Evolutionary conservation across 345 rosid genomes (phyloP), one percentile per base, ranked within the genome.

Genomic region (Eucalyptus marginata): DNA sequence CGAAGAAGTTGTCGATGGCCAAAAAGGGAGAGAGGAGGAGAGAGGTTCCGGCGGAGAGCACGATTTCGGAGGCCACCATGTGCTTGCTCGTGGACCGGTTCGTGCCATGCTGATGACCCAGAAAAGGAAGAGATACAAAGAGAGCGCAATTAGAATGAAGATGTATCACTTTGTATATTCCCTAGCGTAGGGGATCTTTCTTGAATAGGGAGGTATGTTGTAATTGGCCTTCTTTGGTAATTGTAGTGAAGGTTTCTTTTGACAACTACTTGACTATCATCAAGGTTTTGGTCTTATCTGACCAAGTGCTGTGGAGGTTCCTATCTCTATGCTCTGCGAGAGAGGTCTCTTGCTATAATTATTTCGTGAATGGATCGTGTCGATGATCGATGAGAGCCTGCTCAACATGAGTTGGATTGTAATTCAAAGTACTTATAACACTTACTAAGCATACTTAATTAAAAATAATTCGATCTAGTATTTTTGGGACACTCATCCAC

Each of bases 11-110:
- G 27, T 40, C 47, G 86, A 87, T 86, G 88, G 91, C 90, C 71
- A 92, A 50, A 87, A 86, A 87, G n/a, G 85, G 84, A 87, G 90
- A 88, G 87, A 87, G 6, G 54, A 92, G 31, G 84, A 43, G 83
- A 90, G 93, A 90, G 83, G 90, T 88, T n/a, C 84, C 31, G 36
- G 89, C 89, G 40, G 93, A 88, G 85, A 33, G 89, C 88, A 83
- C 93, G 13, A 94, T 96, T 93, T 95, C 96, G 22, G 99, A 97
- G 83, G 51, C 94, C 49, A 95, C 96, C 27, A 93, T 97, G 40
- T 94, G 93, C 91, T 87, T 96, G 93, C 93, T 97, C 59, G 95
- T 97, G 94, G 99, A 97, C 89, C 95, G 97, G 24, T 97, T 97
- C 92, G 99, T 93, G 36, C 96, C 96, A 86, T 96, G 95, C 90